Evolutionary conservation across 2,329 filamentous ascomycete genomes (phyloP), one percentile per base, ranked within the genome.

Genomic region (Fusarium goolgardi): DNA sequence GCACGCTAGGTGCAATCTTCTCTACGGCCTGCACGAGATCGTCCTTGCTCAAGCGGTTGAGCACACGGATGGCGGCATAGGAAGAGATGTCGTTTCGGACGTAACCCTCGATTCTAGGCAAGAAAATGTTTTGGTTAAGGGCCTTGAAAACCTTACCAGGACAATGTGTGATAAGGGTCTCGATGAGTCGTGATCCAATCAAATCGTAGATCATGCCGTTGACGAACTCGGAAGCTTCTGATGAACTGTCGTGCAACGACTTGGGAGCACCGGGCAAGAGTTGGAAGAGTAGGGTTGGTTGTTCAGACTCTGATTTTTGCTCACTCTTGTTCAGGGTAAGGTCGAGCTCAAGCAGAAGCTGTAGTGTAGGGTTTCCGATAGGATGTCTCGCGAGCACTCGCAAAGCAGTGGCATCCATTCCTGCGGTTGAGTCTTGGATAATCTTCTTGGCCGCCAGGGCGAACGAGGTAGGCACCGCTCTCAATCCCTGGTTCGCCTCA

Each of bases 141-240:
- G 88, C 87, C 79, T 97, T 97, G 86, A 98, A 99, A 34, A 94
- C 81, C 79, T 96, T 97, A 43, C 92, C 94, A 0, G 96, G 94
- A 18, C 90, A 88, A 75, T 91, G 86, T 27, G 89, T 86, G 67
- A 97, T 87, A 66, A 99, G 90, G 0, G 90, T 93, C 80, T 99
- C 96, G 23, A 98, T 84, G 3, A 99, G 84, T 44, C 95, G 90
- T 5, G 95, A 97, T 18, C 96, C 96, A 52, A 98, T 90, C 3
- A 91, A 85, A 75, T 98, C 94, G 78, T 97, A 98, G 27, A 97
- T 84, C 75, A 98, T 87, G 57, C 91, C 90, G 73, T 92, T 94
- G 76, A 98, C 86, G 75, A 98, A 97, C 18, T 86, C 83, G 13
- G 88, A 86, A 6, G 92, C 91, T 49, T 90, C 91, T 34, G 92